A percentile compares a stretch with the other conserved stretches of the same genome.
Evolutionary conservation across 208 protist species (phyloP).

Genomic region (Wallacemonas sp.): DNA sequence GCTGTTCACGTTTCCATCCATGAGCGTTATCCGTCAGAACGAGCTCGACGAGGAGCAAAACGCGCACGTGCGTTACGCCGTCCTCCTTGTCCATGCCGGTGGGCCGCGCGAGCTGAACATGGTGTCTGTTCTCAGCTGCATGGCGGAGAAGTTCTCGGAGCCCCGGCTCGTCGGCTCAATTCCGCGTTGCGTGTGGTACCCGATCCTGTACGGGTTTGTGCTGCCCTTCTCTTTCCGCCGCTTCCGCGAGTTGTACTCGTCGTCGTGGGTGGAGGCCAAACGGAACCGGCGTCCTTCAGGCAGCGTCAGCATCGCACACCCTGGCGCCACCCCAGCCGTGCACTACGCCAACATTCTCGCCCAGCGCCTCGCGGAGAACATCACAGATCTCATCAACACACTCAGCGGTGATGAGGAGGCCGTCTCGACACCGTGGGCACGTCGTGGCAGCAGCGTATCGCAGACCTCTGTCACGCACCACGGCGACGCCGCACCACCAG

Average conservation of each 20-base stretch:
- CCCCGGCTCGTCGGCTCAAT: constrained; percentile 28
- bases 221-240: constrained; percentile 32
- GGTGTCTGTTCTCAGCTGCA: constrained; percentile 21
- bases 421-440: neutral
- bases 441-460: constrained; percentile 9
- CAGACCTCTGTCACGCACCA: neutral
- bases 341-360: constrained; percentile 12
- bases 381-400: neutral
- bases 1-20: constrained; percentile 4
- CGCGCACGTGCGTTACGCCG: constrained; percentile 26
- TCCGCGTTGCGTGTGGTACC: constrained; percentile 31
- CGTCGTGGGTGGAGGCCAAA: constrained; percentile 34
- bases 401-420: neutral
- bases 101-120: constrained; percentile 26
- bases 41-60: constrained; percentile 24
- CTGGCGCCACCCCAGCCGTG: constrained; percentile 3
- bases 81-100: constrained; percentile 42
- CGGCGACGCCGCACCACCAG: neutral
- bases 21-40: constrained; percentile 8
- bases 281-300: neutral
- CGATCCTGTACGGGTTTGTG: constrained; percentile 40
- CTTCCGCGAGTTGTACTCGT: constrained; percentile 24
- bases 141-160: constrained; percentile 20
- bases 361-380: neutral
- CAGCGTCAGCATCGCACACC: neutral